Evolutionary conservation across 1,139 yeast genomes (phyloP), one percentile per base, ranked within the genome.

Genomic region (Candida albicans): DNA sequence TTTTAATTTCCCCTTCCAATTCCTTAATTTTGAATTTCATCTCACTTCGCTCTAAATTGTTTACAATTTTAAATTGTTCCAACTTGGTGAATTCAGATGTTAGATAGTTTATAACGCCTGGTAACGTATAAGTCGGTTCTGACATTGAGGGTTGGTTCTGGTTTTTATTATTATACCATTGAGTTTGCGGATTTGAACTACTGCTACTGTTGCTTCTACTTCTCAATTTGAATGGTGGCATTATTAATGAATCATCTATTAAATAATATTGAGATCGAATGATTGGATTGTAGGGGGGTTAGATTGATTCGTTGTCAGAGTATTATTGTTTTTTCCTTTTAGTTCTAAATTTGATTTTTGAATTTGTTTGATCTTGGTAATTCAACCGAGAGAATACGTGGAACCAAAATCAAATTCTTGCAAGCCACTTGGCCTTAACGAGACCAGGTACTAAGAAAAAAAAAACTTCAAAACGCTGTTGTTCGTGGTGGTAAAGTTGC

Each of bases 31-130:
- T 70, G 55, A 75, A 68, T 54, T 77, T 78, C 77, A 80, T 73
- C 45, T 81, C 82, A 8, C 79, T 70, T 47, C 73, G 74, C 54
- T 81, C 85, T 52, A 81, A 62, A 54, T 77, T 80, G 47, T 77
- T 72, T 64, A 77, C 67, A 58, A 81, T 77, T 54, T 79, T 75
- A 59, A 72, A 79, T 45, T 82, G 62, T 54, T 81, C 86, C 49
- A 79, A 68, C 46, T 76, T 73, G 26, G 85, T 79, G 61, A 80
- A 81, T 52, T 81, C 85, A 8, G 78, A 70, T 29, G 83, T 82
- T 43, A 81, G 63, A 54, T 81, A 81, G 54, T 78, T 80, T 62
- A 81, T 80, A n/a, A 81, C 80, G 2, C 86, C 86, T 0, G 86
- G 86, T 24, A 81, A 65, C 2, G 84, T 79, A 51, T 80, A 80